These are phyloP conservation scores for Beauveria bassiana DNA, from an alignment of 2,329 filamentous ascomycete genomes.

Conservation along the genomic window DNA sequence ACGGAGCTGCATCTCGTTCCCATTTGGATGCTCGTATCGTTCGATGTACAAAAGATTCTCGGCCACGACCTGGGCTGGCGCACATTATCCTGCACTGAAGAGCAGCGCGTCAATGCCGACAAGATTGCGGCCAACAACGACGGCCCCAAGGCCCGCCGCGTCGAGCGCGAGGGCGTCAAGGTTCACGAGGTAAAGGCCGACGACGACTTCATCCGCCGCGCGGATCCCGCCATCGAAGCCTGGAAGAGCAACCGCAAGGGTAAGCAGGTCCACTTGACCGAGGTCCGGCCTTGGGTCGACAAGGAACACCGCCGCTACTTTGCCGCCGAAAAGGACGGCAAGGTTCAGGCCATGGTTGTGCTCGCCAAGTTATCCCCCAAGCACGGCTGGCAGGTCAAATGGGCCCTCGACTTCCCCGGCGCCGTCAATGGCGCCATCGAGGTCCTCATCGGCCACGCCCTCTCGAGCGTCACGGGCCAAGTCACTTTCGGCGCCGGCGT, in stretches of 20 bases:
- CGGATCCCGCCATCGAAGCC: slow-evolving; percentile 65
- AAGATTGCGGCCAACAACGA: slow-evolving; percentile 53
- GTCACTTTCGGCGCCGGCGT: slow-evolving; percentile 88
- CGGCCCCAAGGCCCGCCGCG: slow-evolving; percentile 69
- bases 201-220: slow-evolving; percentile 59
- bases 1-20: slow-evolving; percentile 65
- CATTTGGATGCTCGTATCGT: slow-evolving; percentile 81
- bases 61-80: slow-evolving; percentile 78
- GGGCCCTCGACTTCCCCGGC: slow-evolving; percentile 86
- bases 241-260: slow-evolving; percentile 79
- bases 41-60: slow-evolving; percentile 70
- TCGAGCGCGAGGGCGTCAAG: slow-evolving; percentile 77
- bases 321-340: slow-evolving; percentile 67
- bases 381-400: slow-evolving; percentile 91
- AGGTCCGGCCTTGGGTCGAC: slow-evolving; percentile 84
- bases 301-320: slow-evolving; percentile 78
- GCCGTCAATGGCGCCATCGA: slow-evolving; percentile 85
- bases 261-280: slow-evolving; percentile 79
- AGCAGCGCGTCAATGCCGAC: slow-evolving; percentile 78
- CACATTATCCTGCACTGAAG: slow-evolving; percentile 78
- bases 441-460: slow-evolving; percentile 64
- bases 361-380: slow-evolving; percentile 72
- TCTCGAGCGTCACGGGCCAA: slow-evolving; percentile 42
- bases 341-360: slow-evolving; percentile 70
- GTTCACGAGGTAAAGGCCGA: slow-evolving; percentile 65